Base-by-base conservation (phyloP, 1,284 basidiomycete species). In the Trametes versicolor region DNA sequence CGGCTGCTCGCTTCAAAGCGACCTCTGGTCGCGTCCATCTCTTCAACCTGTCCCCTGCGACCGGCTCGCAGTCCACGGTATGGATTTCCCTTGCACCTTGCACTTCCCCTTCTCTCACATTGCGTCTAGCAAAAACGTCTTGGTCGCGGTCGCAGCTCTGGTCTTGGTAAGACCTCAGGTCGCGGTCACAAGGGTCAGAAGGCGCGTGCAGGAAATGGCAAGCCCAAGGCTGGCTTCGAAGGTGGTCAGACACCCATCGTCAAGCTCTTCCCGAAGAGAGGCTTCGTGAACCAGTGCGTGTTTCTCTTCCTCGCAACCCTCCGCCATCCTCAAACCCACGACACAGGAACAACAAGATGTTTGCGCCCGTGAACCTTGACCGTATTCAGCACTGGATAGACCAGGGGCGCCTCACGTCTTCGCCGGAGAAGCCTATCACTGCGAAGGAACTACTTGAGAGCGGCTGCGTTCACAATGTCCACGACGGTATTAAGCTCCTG, bases 121-220 rank as follows among this genome's bases (percentile, higher is more conserved):
- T 34, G 41, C 36, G 10, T 36, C 5, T 71, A 96, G 96, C 90
- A 93, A 89, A 96, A 96, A 86, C 93, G 97, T 75, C 87, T 97
- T 47, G 97, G 97, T 78, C 87, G 97, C 75, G 97, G 97, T 77
- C 91, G 94, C 78, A 93, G 93, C 23, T 96, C 95, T 1, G 93
- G 92, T 34, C 87, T 94, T 70, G 97, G 97, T 72, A 92, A 95
- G 63, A 98, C 96, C 0, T 91, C 96, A 4, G 96, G 96, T 67
- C 88, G 95, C 61, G 97, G 97, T 81, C 89, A 95, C 79, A 99
- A 99, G 75, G 97, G 97, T 73, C 96, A 98, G 78, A 97, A 97
- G 66, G 92, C 97, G 49, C 89, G 97, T 62, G 88, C 94, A 23
- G 97, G 97, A 6, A 92, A 94, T 72, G 94, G 96, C n/a, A 94